Evolutionary conservation across 345 rosid genomes (phyloP), one percentile per base, ranked within the genome.

Genomic region (Murraya koenigii): DNA sequence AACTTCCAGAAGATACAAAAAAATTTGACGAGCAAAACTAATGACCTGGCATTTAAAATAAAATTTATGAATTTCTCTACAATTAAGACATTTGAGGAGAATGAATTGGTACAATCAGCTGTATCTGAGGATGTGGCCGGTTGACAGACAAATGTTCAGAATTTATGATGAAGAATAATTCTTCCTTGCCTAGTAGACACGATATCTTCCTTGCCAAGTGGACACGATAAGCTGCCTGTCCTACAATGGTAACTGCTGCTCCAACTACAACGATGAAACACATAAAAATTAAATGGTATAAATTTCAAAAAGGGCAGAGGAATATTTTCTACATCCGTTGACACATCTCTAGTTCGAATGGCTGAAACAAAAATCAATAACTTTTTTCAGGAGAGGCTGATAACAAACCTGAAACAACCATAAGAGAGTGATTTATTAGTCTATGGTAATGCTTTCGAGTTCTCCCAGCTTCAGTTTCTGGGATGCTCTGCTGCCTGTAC

Each of bases 171-270:
- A 90, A 25, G 93, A 7, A 39, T 9, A 39, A 56, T 69, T 94
- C 92, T 85, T 94, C 81, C 97, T 89, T 28, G 97, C 86, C 1
- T 93, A 89, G 68, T 97, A 93, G 28, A 94, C 92, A 7, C 98
- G 94, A 79, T 94, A n/a, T n/a, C n/a, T n/a, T n/a, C n/a, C n/a
- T n/a, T n/a, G n/a, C n/a, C n/a, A n/a, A n/a, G n/a, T n/a, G n/a
- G n/a, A n/a, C n/a, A n/a, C 98, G 94, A 80, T 94, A 97, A 54
- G 97, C 97, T 72, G 99, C 97, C 83, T 94, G 80, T 66, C 97
- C 98, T 6, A 92, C 95, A 15, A 97, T 82, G 75, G 90, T 94
- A 41, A 89, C 98, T 14, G 98, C 97, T 66, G 98, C 94, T 77
- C 98, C 99, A 78, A 97, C 98, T 97, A 88, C 86, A 82, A 81